Evolutionary conservation across 2,329 filamentous ascomycete genomes (phyloP).

Genomic region (Nothomitra cinnamomea): DNA sequence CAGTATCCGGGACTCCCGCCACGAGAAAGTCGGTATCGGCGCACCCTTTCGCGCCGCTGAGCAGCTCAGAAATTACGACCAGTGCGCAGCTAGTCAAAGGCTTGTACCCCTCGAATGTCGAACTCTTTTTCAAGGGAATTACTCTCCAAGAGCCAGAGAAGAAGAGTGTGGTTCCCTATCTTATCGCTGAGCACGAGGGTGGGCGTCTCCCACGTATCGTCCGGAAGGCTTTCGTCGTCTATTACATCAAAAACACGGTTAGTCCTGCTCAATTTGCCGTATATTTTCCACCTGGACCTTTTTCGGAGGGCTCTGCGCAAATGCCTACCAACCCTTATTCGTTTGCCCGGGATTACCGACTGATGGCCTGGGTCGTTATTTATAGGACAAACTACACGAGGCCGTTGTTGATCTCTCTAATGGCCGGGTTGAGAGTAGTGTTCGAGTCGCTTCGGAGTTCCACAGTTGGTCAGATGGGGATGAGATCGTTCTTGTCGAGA

Average conservation of each 20-base stretch:
- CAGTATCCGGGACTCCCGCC: neutral
- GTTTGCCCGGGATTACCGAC: neutral
- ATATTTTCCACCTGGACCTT: neutral
- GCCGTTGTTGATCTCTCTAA: constrained; percentile 35
- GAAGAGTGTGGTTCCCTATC: constrained; percentile 31
- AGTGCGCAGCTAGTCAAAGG: constrained; percentile 31
- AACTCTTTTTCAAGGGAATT: constrained; percentile 44
- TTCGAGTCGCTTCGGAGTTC: constrained; percentile 38
- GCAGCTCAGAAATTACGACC: constrained; percentile 36
- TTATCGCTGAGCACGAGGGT: constrained; percentile 31
- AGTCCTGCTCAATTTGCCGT: constrained; percentile 11
- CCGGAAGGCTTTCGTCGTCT: constrained; percentile 37
- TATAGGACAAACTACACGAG: constrained; percentile 44
- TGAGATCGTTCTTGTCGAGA: constrained; percentile 42
- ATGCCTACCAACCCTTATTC: neutral
- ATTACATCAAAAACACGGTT: constrained; percentile 43
- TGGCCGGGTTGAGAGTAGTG: constrained; percentile 36
- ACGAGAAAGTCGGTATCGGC: neutral
- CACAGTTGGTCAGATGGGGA: constrained; percentile 43
- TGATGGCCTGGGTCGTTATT: constrained; percentile 3
- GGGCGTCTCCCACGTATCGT: constrained; percentile 25
- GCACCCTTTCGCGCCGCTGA: constrained; percentile 44
- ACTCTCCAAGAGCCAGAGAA: constrained; percentile 43
- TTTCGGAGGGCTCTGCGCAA: neutral
- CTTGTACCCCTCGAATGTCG: constrained; percentile 36